Evolutionary conservation across 2,329 filamentous ascomycete genomes (phyloP), one percentile per base, ranked within the genome.

Genomic region (Hypoxylon sp.): DNA sequence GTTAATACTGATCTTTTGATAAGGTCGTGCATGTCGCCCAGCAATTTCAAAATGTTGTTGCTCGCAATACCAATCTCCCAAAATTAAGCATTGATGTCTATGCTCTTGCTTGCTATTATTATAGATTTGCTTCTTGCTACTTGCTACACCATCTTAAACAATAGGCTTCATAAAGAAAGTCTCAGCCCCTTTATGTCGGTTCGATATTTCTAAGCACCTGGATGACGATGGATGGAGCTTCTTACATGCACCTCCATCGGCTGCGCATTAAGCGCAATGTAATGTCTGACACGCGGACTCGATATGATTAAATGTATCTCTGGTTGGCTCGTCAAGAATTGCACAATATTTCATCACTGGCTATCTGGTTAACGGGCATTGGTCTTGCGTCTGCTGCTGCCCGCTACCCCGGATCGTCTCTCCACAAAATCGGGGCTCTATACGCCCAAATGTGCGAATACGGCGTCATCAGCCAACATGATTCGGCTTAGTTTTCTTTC

Each of bases 321-420:
- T 65, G 63, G 68, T 70, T 72, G 70, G 68, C 31, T 62, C 48
- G 51, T 63, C 13, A 50, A 60, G 29, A 35, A 72, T 72, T 72
- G 63, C 70, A 72, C 62, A 71, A 72, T 72, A 72, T 71, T 64
- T 69, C 66, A 65, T 71, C 70, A 72, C 61, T 63, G 44, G 50
- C 50, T 58, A 69, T 54, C 47, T 59, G 56, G 62, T 50, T 42
- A 6, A 42, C 39, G 60, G 24, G 32, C n/a, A 69, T 67, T 67
- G 66, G 69, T 52, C 47, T 47, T 19, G 52, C 17, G 24, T 47
- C 54, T 63, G 58, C 54, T 52, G 64, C 48, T 61, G 61, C 53
- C 65, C 65, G 60, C 57, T 67, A 67, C 69, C 69, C 69, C 69
- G 66, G 66, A 68, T 69, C 60, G 42, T 32, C 59, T 39, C 52